Conservation (phyloP, 2,329 filamentous ascomycete genomes). For the Ophiostoma pallidulum region DNA sequence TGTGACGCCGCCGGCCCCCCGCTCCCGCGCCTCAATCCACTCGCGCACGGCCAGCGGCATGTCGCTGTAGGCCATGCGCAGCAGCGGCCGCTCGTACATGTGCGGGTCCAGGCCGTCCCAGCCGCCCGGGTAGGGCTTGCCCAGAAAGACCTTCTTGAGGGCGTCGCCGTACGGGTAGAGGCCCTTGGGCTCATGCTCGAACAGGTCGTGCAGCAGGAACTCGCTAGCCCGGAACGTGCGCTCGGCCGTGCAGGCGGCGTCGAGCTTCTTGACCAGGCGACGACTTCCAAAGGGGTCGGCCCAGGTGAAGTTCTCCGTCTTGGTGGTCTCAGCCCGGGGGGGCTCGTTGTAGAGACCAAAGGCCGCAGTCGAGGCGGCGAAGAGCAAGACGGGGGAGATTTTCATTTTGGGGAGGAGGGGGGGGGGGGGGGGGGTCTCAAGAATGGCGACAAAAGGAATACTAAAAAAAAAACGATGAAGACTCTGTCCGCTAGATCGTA, state of each 20-base stretch:
- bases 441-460: no score
- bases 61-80: constrained; percentile 37
- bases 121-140: constrained; percentile 38
- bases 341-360: constrained; percentile 16
- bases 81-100: constrained; percentile 36
- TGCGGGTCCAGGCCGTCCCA: constrained; percentile 46
- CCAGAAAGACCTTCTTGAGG: constrained; percentile 31
- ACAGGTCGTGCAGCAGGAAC: constrained; percentile 36
- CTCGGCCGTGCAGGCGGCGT: constrained; percentile 26
- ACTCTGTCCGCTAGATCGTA: no score
- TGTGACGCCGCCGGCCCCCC: constrained; percentile 18
- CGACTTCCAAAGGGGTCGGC: constrained; percentile 29
- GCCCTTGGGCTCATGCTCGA: constrained; percentile 28
- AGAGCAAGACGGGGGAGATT: constrained; percentile 18
- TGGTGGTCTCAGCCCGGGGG: constrained; percentile 25
- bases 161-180: constrained; percentile 31
- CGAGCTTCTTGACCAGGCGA: constrained; percentile 22
- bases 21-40: constrained; percentile 39
- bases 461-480: no score
- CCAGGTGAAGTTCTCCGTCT: constrained; percentile 33
- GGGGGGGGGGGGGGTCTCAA: no score
- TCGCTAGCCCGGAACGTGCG: constrained; percentile 30
- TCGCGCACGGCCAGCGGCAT: constrained; percentile 34
- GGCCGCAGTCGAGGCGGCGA: constrained; percentile 17
- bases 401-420: neutral